phyloP scores from a whole-genome alignment of 78 protist species.

The Dictyostelium firmibasis region DNA sequence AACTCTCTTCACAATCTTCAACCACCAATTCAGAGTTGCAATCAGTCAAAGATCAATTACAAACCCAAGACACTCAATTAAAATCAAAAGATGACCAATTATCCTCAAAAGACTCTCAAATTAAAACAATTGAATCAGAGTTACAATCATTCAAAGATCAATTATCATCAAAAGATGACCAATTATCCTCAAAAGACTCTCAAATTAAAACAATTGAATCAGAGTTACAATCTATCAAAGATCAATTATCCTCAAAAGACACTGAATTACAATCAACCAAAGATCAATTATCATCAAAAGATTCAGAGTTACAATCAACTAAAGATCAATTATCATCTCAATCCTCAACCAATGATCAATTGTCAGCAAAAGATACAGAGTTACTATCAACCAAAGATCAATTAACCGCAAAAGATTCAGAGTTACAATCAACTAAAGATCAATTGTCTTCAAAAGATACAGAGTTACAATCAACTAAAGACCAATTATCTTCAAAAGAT shows the following conservation, averaged over 20 bases:
- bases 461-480: background rate
- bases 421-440: background rate
- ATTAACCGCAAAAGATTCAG: background rate
- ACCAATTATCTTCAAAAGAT: background rate
- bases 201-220: too few species aligned
- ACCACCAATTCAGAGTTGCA: background rate
- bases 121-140: background rate
- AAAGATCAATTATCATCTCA: background rate
- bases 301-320: background rate
- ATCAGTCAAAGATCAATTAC: background rate
- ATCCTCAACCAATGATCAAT: background rate
- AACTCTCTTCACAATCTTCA: background rate
- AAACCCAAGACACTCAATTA: background rate
- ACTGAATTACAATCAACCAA: background rate
- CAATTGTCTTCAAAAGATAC: background rate
- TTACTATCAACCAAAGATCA: background rate
- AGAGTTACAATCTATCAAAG: background rate
- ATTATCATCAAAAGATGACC: background rate
- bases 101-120: background rate
- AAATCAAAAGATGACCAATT: background rate
- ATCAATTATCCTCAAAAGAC: background rate
- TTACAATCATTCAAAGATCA: background rate
- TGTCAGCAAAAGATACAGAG: background rate
- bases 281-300: background rate
- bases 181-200: background rate